These are phyloP conservation scores for Nepenthes mirabilis DNA, from an alignment of 148 eudicot genomes.

Conservation along the genomic window DNA sequence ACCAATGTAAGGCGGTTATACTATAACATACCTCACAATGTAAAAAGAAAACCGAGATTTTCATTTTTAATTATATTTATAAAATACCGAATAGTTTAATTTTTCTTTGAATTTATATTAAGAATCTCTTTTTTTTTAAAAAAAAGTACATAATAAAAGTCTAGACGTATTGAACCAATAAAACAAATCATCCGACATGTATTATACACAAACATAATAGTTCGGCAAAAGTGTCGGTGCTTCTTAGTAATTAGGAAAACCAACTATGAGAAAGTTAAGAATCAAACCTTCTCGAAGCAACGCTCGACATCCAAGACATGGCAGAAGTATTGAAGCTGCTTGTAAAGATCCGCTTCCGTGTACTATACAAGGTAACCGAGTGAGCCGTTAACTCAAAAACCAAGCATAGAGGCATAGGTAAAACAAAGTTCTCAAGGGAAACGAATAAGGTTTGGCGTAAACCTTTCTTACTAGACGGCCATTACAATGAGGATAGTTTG, in stretches of 20 bases:
- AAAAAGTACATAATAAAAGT: too few species aligned
- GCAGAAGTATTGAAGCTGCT: constrained; percentile 82
- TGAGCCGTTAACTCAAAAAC: constrained; percentile 1
- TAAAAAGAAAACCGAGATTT: too few species aligned
- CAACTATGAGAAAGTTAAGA: background rate
- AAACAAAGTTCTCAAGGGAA: background rate
- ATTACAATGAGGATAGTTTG: constrained; percentile 84
- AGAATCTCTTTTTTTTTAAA: too few species aligned
- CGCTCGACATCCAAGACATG: constrained; percentile 62
- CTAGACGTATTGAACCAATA: too few species aligned
- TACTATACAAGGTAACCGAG: constrained; percentile 27
- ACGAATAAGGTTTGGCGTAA: background rate
- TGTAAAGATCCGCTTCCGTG: constrained; percentile 82
- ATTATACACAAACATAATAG: too few species aligned
- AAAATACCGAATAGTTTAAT: too few species aligned
- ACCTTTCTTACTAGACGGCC: constrained; percentile 92
- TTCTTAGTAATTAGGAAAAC: background rate
- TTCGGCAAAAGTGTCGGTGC: background rate
- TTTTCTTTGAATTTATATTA: too few species aligned
- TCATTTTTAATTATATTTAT: too few species aligned
- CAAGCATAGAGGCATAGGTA: background rate
- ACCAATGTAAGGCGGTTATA: too few species aligned
- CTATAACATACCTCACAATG: too few species aligned
- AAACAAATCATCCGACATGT: too few species aligned
- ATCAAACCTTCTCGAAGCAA: constrained; percentile 65